Evolutionary conservation across 192 early-diverging fungal species (phyloP), one percentile per base, ranked within the genome.

Genomic region (Coemansia reversa): DNA sequence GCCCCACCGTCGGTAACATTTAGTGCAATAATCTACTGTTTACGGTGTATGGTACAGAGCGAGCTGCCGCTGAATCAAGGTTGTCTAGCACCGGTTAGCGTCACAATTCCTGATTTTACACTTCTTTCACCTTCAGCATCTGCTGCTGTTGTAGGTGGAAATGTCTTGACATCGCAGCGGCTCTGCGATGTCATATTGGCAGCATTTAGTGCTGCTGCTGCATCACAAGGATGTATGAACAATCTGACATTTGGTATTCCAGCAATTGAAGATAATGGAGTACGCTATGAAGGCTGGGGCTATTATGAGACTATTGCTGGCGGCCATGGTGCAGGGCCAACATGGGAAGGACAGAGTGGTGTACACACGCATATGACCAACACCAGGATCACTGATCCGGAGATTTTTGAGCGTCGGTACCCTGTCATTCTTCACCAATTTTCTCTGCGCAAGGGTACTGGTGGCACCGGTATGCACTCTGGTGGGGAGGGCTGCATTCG

Each of bases 31-130:
- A 98, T 98, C 48, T 98, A 98, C 71, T 97, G 92, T 60, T 81
- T 98, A 49, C 89, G 97, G 6, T 93, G 89, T 74, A 81, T 98
- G 75, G 88, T 98, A n/a, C 85, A 80, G 19, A 84, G 84, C 55
- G 93, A 97, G 59, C 94, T 98, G 53, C 97, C 97, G 1, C 79
- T 98, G 66, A 98, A 98, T 70, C 93, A 95, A 69, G 97, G 96
- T 25, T 95, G 94, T 47, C 76, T 98, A n/a, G 83, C 80, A 5
- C 95, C 97, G 0, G 87, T 98, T 32, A 69, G 55, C 18, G 86
- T 98, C 42, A 67, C 80, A 14, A 94, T 98, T 47, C 97, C 97
- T 2, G 67, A 84, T 8, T 77, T 82, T n/a, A 90, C 90, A 3
- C 70, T 98, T 30, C 79, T 98, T 20, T 76, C 78, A 24, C 97